These are phyloP conservation scores for Nigrospora oryzae DNA, from an alignment of 2,329 filamentous ascomycete genomes.

Conservation along the genomic window DNA sequence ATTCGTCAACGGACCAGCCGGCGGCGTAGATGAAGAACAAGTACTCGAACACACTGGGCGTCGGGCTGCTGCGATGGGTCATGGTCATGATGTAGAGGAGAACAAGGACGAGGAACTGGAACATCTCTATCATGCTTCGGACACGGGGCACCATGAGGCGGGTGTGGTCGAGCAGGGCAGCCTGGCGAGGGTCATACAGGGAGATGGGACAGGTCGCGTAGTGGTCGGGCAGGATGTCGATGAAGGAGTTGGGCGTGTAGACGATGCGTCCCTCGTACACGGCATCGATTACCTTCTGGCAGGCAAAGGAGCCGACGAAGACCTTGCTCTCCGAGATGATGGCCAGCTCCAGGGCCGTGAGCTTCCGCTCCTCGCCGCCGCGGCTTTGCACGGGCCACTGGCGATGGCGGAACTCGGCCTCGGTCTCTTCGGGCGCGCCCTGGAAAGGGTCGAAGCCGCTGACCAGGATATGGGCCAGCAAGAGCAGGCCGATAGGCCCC, in stretches of 20 bases:
- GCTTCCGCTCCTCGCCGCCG: constrained; percentile 37
- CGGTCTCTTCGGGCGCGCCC: constrained; percentile 53
- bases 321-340: constrained; percentile 64
- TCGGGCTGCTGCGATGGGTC: constrained; percentile 41
- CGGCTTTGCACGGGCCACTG: constrained; percentile 30
- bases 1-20: constrained; percentile 61
- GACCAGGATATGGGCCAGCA: constrained; percentile 60
- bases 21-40: constrained; percentile 55
- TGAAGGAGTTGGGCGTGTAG: constrained; percentile 61
- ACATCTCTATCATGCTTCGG: constrained; percentile 56
- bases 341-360: constrained; percentile 63
- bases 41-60: constrained; percentile 43
- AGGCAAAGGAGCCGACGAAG: constrained; percentile 57
- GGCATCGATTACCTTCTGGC: constrained; percentile 62
- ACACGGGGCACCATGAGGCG: constrained; percentile 63
- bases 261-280: constrained; percentile 61
- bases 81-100: constrained; percentile 57
- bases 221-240: constrained; percentile 66
- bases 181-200: constrained; percentile 58
- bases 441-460: constrained; percentile 67
- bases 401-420: constrained; percentile 32
- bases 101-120: constrained; percentile 57
- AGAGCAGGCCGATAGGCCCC: constrained; percentile 52
- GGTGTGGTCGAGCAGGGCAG: constrained; percentile 61
- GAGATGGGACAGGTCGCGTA: constrained; percentile 65